These are phyloP conservation scores for Pichia sp. DNA, from an alignment of 1,139 yeast genomes.

Conservation along the genomic window DNA sequence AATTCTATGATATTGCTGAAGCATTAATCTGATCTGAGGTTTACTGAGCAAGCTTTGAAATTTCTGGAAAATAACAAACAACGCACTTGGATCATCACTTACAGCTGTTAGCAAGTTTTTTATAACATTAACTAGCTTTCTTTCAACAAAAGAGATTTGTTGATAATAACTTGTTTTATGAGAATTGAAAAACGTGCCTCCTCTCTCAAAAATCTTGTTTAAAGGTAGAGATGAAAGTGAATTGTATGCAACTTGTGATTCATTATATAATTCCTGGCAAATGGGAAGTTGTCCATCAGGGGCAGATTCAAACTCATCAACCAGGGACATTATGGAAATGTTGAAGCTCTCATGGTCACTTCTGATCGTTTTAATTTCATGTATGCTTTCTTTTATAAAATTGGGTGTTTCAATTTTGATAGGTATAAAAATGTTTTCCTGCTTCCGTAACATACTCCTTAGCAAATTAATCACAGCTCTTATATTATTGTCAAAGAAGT, in stretches of 20 bases:
- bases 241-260: constrained; percentile 40
- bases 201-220: not conserved
- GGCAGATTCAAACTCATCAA: constrained; percentile 29
- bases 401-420: constrained; percentile 50
- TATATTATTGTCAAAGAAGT: constrained; percentile 46
- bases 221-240: constrained; percentile 30
- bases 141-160: constrained; percentile 43
- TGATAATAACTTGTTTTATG: constrained; percentile 38
- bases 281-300: constrained; percentile 24
- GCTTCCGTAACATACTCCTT: constrained; percentile 69
- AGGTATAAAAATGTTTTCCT: constrained; percentile 68
- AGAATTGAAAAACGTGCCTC: constrained; percentile 16
- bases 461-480: constrained; percentile 57
- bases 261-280: constrained; percentile 20
- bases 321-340: constrained; percentile 22
- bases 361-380: constrained; percentile 45
- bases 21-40: constrained; percentile 49
- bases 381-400: constrained; percentile 44
- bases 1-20: constrained; percentile 52
- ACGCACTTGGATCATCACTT: constrained; percentile 38
- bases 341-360: constrained; percentile 44
- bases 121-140: constrained; percentile 39
- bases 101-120: constrained; percentile 38
- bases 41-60: constrained; percentile 46
- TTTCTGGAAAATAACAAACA: constrained; percentile 47